A percentile compares a stretch with the other conserved stretches of the same genome.
phyloP scores from a whole-genome alignment of 352 stramenopile genomes.

The Peronospora tabacina region DNA sequence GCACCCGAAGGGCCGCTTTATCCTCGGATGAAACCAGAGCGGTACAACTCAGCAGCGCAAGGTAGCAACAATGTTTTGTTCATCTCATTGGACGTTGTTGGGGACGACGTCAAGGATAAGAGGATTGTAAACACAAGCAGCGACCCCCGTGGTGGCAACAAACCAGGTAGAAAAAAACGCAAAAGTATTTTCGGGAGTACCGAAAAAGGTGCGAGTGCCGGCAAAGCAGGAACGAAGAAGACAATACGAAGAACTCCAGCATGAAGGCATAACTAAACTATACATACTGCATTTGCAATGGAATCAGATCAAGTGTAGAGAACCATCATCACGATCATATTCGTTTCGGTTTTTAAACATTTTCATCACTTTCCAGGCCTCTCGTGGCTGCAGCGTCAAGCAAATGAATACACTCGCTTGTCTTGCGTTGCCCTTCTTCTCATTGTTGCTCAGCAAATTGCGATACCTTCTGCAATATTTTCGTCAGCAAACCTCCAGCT shows the following conservation, averaged over 20 bases:
- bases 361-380: conserved; percentile 32
- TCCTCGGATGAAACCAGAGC: conserved; percentile 13
- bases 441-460: conserved; percentile 33
- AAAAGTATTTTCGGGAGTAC: conserved; percentile 5
- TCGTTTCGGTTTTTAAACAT: conserved; percentile 16
- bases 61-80: not conserved
- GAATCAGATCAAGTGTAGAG: conserved; percentile 46
- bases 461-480: conserved; percentile 47
- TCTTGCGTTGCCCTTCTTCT: conserved; percentile 10
- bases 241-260: conserved; percentile 20
- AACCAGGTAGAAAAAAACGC: conserved; percentile 21
- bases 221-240: conserved; percentile 14
- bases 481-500: conserved; percentile 26
- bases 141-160: conserved; percentile 11
- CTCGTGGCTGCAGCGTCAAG: not conserved
- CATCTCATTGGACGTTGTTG: not conserved
- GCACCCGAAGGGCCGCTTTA: conserved; percentile 45
- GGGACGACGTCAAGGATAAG: conserved; percentile 10
- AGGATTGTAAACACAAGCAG: conserved; percentile 2
- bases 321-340: conserved; percentile 22
- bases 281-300: conserved; percentile 7
- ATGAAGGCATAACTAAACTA: conserved; percentile 2
- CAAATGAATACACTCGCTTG: not conserved
- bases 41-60: conserved; percentile 1
- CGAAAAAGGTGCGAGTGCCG: conserved; percentile 7